Conservation (phyloP, 768 basidiomycete species). For the Erythrobasidium yunnanense region DNA sequence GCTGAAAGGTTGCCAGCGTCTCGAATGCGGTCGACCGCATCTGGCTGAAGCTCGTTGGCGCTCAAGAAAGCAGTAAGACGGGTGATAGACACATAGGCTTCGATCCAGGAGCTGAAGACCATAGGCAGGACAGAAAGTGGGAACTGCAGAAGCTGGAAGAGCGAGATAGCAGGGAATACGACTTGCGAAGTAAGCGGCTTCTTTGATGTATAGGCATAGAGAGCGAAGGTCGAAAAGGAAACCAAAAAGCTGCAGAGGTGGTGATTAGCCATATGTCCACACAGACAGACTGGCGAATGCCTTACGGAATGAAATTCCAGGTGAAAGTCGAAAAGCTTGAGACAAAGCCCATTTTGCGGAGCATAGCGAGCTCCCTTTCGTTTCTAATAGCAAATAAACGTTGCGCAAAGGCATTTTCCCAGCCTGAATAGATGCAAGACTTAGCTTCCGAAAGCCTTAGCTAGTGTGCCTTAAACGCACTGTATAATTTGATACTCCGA, state of each 20-base stretch:
- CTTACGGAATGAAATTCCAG: slow-evolving; percentile 27
- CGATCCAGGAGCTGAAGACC: slow-evolving; percentile 24
- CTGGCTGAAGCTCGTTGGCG: slow-evolving; percentile 67
- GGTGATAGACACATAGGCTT: slow-evolving; percentile 36
- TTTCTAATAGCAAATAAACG: slow-evolving; percentile 71
- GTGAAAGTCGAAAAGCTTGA: slow-evolving; percentile 45
- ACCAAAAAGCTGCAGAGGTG: slow-evolving; percentile 50
- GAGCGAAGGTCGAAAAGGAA: slow-evolving; percentile 55
- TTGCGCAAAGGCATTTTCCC: slow-evolving; percentile 82
- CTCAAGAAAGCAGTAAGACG: slow-evolving; percentile 50
- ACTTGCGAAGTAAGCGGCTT: slow-evolving; percentile 73
- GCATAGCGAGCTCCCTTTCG: slow-evolving; percentile 66
- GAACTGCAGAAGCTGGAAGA: slow-evolving; percentile 78
- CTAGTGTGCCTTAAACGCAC: slow-evolving; percentile 14
- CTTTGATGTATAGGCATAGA: slow-evolving; percentile 41
- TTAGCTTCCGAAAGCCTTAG: background rate
- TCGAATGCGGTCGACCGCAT: slow-evolving; percentile 55
- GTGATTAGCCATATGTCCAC: slow-evolving; percentile 42
- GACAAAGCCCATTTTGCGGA: slow-evolving; percentile 62
- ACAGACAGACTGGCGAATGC: background rate
- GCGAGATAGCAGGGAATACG: slow-evolving; percentile 88
- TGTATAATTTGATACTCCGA: slow-evolving; percentile 63
- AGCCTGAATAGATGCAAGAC: slow-evolving; percentile 45
- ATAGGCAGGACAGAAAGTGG: slow-evolving; percentile 51
- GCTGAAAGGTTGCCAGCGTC: slow-evolving; percentile 52